Evolutionary conservation across 75 land plant species (phyloP).

Genomic region (Selaginella moellendorffii): DNA sequence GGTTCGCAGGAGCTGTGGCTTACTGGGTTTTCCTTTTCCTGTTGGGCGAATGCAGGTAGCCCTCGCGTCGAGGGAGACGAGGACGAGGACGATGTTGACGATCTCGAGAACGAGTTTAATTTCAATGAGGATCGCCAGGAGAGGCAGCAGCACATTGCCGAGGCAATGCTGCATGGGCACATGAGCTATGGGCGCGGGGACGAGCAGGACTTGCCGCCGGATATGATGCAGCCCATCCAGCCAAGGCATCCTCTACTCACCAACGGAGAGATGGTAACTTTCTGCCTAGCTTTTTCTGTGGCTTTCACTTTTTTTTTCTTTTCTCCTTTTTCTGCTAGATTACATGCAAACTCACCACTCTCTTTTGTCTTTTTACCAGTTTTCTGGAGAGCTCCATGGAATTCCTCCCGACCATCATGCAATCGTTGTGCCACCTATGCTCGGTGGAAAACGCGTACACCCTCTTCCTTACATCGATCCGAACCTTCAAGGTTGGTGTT

Average conservation of each 20-base stretch:
- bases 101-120: constrained; percentile 18
- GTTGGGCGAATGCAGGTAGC: constrained; percentile 23
- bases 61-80: constrained; percentile 21
- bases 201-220: constrained; percentile 15
- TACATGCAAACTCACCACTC: no score
- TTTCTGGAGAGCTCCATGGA: constrained; percentile 45
- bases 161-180: constrained; percentile 35
- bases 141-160: not conserved
- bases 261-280: constrained; percentile 58
- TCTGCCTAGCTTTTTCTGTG: no score
- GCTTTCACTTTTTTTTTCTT: no score
- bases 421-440: not conserved
- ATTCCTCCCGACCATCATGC: constrained; percentile 10
- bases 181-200: constrained; percentile 41
- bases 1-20: no score
- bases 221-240: constrained; percentile 21
- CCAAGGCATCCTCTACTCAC: constrained; percentile 70
- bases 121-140: not conserved
- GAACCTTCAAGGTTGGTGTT: constrained; percentile 3
- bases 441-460: constrained; percentile 9
- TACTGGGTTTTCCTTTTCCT: no score
- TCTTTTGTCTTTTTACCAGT: not conserved
- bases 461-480: constrained; percentile 1
- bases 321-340: no score
- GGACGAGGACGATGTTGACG: constrained; percentile 19